These are phyloP conservation scores for Talaromyces liani DNA, from an alignment of 495 filamentous ascomycete species.

Conservation along the genomic window DNA sequence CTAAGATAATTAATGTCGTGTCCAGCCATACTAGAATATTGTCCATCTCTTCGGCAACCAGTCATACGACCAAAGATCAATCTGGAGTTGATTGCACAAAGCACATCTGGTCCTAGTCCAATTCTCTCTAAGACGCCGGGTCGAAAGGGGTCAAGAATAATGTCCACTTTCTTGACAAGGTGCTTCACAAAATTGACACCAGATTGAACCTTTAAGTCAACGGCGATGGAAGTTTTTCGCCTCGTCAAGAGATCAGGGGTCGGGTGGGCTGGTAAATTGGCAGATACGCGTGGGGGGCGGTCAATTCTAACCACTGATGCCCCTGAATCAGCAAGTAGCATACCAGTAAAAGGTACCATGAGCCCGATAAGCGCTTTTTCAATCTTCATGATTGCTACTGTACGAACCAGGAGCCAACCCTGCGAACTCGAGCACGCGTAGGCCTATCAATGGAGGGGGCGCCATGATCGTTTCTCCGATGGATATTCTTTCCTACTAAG, in stretches of 20 bases:
- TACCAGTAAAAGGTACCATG: conserved; percentile 65
- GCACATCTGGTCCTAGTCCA: conserved; percentile 50
- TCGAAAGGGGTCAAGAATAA: conserved; percentile 77
- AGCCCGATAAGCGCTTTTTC: neutral
- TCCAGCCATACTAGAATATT: conserved; percentile 70
- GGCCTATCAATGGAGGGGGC: conserved; percentile 46
- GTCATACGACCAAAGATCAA: conserved; percentile 67
- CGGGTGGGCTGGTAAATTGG: conserved; percentile 17
- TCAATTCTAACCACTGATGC: conserved; percentile 73
- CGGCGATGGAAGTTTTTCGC: conserved; percentile 58
- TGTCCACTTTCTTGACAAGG: conserved; percentile 49
- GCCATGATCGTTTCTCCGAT: neutral
- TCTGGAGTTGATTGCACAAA: conserved; percentile 52
- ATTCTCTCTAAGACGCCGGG: conserved; percentile 72
- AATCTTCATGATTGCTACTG: conserved; percentile 11
- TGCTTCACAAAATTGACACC: conserved; percentile 51
- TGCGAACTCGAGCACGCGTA: conserved; percentile 73
- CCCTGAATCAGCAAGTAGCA: conserved; percentile 72
- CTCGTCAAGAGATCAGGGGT: conserved; percentile 59
- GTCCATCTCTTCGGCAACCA: conserved; percentile 63
- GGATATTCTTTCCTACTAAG: neutral
- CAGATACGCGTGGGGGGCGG: conserved; percentile 32
- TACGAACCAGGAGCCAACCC: conserved; percentile 63
- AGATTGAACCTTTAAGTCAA: conserved; percentile 57
- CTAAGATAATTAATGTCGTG: conserved; percentile 88